Evolutionary conservation across 129 eudicot genomes (phyloP).

Genomic region (Smallanthus sonchifolius): DNA sequence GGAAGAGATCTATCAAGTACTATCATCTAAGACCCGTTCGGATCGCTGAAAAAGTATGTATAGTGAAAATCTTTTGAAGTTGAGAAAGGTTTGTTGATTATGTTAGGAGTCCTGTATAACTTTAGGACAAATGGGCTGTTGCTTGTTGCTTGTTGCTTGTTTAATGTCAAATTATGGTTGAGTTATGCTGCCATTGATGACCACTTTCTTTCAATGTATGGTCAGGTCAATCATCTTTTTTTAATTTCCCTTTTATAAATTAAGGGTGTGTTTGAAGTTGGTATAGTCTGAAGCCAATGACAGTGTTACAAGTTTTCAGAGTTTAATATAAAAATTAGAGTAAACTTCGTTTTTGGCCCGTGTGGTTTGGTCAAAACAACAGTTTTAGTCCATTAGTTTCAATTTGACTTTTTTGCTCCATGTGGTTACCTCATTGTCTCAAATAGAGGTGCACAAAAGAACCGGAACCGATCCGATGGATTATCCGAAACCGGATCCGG

Average conservation of each 20-base stretch:
- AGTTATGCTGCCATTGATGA: constrained; percentile 7
- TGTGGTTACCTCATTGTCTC: too few species aligned
- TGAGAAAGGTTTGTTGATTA: constrained; percentile 26
- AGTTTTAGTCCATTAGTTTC: too few species aligned
- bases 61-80: constrained; percentile 21
- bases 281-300: too few species aligned
- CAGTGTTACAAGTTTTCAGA: too few species aligned
- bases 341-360: too few species aligned
- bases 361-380: too few species aligned
- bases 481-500: too few species aligned
- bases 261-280: not conserved
- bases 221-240: not conserved
- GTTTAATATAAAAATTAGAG: too few species aligned
- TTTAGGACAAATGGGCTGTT: constrained; percentile 17
- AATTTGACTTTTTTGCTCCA: too few species aligned
- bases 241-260: not conserved
- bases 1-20: constrained; percentile 6
- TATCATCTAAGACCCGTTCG: not conserved
- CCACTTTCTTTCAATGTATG: not conserved
- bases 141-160: constrained; percentile 14
- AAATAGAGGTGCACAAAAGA: too few species aligned
- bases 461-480: too few species aligned
- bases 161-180: constrained; percentile 10
- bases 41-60: constrained; percentile 13
- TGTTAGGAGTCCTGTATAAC: constrained; percentile 16